Percentiles rank a stretch among this genome's conserved stretches.
These are phyloP conservation scores for Kodamaea fungicola DNA, from an alignment of 1,139 yeast genomes.

Conservation along the genomic window DNA sequence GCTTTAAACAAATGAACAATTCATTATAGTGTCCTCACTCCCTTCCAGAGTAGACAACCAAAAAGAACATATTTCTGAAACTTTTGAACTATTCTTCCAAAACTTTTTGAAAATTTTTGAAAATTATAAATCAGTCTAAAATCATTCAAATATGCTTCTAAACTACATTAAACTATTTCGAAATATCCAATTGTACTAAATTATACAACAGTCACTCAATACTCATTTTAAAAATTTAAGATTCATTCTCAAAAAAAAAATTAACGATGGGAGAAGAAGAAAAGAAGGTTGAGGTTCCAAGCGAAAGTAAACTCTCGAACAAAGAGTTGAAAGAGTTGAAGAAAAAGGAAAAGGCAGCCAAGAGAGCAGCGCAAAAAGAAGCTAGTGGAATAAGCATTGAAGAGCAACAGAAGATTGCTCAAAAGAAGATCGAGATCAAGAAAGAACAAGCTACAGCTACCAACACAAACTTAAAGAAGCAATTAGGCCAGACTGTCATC, in stretches of 20 bases:
- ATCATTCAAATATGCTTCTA: too few species aligned
- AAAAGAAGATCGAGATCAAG: constrained; percentile 38
- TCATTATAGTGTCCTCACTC: too few species aligned
- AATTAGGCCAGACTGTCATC: constrained; percentile 51
- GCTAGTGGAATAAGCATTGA: constrained; percentile 49
- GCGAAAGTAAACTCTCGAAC: constrained; percentile 49
- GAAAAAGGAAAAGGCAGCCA: constrained; percentile 87
- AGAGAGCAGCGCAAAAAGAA: constrained; percentile 66
- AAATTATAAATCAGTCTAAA: too few species aligned
- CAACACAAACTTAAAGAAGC: constrained; percentile 53
- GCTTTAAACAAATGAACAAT: too few species aligned
- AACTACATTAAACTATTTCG: too few species aligned
- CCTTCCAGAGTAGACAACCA: too few species aligned
- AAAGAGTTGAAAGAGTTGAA: constrained; percentile 85
- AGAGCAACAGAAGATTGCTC: constrained; percentile 38
- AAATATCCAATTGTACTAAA: too few species aligned
- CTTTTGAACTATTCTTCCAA: too few species aligned
- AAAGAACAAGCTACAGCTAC: constrained; percentile 33
- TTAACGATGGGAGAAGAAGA: constrained; percentile 9
- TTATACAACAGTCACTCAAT: constrained; percentile 20
- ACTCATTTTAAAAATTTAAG: background rate
- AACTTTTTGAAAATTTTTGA: too few species aligned
- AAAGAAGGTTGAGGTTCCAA: constrained; percentile 4
- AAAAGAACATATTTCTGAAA: too few species aligned
- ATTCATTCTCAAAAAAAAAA: background rate